phyloP scores from a whole-genome alignment of 139 green algal genomes.

The Haematococcus lacustris region DNA sequence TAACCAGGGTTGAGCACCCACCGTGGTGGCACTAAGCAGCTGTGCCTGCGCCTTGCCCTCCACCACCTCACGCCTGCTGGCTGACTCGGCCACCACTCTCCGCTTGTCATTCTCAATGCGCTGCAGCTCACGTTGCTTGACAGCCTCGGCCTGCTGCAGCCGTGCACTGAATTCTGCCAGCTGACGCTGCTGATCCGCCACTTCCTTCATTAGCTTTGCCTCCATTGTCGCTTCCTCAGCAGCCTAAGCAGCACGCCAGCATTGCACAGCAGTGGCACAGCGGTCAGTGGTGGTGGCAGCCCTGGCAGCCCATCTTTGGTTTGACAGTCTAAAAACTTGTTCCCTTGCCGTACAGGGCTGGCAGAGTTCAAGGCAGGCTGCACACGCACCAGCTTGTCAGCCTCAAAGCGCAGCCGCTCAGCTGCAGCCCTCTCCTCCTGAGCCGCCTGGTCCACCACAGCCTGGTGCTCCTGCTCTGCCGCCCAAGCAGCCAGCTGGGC shows the following conservation, averaged over 20 bases:
- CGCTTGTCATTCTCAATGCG: constrained; percentile 7
- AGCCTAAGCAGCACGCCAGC: too few species aligned
- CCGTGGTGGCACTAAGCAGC: neutral
- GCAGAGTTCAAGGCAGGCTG: neutral
- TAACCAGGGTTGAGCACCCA: neutral
- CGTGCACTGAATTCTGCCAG: neutral
- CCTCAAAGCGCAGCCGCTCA: neutral
- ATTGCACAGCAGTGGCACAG: too few species aligned
- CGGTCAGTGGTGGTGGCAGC: too few species aligned
- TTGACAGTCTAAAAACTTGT: neutral
- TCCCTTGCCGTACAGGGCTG: neutral
- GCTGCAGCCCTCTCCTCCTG: constrained; percentile 15
- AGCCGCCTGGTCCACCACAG: constrained; percentile 8
- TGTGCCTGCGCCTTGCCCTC: neutral
- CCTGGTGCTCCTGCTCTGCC: constrained; percentile 12
- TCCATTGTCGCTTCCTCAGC: constrained; percentile 3
- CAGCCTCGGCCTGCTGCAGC: neutral
- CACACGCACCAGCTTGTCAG: constrained; percentile 8
- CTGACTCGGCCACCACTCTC: neutral
- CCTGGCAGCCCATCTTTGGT: too few species aligned
- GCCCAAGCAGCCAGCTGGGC: constrained; percentile 15
- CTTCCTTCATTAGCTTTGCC: neutral
- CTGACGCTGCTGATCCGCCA: too few species aligned
- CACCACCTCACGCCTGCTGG: neutral
- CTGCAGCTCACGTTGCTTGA: constrained; percentile 1